Evolutionary conservation across 2,329 filamentous ascomycete genomes (phyloP).

Genomic region (Nigrograna mackinnonii): DNA sequence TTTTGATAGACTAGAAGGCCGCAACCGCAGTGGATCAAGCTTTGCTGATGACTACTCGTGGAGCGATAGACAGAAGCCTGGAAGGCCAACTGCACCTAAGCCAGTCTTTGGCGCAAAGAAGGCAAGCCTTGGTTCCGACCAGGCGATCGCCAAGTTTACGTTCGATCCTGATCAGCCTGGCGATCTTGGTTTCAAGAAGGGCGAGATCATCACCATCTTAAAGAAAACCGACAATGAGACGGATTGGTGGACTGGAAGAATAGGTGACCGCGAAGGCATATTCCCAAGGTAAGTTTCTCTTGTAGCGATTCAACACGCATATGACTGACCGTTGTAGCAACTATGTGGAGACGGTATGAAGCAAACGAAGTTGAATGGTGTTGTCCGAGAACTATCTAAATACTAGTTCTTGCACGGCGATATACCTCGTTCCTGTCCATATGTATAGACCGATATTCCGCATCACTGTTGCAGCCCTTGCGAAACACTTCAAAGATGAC

Average conservation of each 20-base stretch:
- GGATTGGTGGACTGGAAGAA: constrained; percentile 96
- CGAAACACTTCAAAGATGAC: not conserved
- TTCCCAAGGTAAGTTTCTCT: constrained; percentile 74
- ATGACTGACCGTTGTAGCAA: constrained; percentile 29
- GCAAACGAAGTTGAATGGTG: not conserved
- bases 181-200: constrained; percentile 95
- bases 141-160: constrained; percentile 88
- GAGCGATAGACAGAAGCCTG: constrained; percentile 65
- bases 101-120: constrained; percentile 70
- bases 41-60: constrained; percentile 57
- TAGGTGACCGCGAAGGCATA: constrained; percentile 83
- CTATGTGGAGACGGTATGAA: constrained; percentile 42
- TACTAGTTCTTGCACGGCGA: not conserved
- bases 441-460: constrained; percentile 1
- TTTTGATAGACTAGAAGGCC: constrained; percentile 49
- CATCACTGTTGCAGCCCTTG: not conserved
- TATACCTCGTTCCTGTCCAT: not conserved
- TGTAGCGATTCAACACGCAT: not conserved
- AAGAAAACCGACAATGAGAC: constrained; percentile 94
- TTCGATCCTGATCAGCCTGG: constrained; percentile 94
- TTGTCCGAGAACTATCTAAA: not conserved
- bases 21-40: constrained; percentile 39
- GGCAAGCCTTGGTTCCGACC: constrained; percentile 61
- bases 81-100: constrained; percentile 84
- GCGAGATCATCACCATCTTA: constrained; percentile 90